Evolutionary conservation across 2,329 filamentous ascomycete species (phyloP), one percentile per base, ranked within the genome.

Genomic region (Fusarium palustre): DNA sequence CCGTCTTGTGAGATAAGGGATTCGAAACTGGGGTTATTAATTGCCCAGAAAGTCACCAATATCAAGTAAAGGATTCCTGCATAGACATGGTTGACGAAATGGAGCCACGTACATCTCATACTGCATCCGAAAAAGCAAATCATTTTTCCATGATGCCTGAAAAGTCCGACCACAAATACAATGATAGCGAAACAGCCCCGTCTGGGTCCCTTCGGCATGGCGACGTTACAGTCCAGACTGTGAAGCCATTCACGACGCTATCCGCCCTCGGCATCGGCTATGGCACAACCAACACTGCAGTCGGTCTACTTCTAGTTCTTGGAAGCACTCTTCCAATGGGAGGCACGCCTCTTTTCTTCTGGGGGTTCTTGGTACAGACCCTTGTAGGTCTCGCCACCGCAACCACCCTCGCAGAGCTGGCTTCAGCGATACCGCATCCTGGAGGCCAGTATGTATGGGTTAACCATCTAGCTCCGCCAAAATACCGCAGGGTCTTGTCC

Each of bases 401-500:
- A 22, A 52, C 38, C 1, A 59, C 58, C 3, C 28, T 61, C 3
- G 55, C 55, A 10, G 58, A 61, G 1, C 20, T 60, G 0, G 54
- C 43, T 3, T 60, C 58, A 1, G 58, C 58, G 2, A 60, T 60
- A 42, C 58, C 58, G 13, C 54, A 60, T 41, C 54, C 58, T 0
- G 58, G 58, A 0, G 58, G 58, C 4, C 58, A 60, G 9, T 60
- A 60, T 3, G 39, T 61, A 10, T 61, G 58, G 58, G 55, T 52
- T 2, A 61, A 59, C 6, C 58, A 31, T 0, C 33, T 61, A 1
- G 46, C 58, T 15, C 36, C 55, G 4, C 28, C 43, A 3, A 33
- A 9, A n/a, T 61, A 59, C 8, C 54, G 43, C 1, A 43, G 58
- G 1, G 20, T 42, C 2, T 7, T 61, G 16, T 59, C 54, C 0